Evolutionary conservation across 257 asterid genomes (phyloP), one percentile per base, ranked within the genome.

Genomic region (Plantago elongata): DNA sequence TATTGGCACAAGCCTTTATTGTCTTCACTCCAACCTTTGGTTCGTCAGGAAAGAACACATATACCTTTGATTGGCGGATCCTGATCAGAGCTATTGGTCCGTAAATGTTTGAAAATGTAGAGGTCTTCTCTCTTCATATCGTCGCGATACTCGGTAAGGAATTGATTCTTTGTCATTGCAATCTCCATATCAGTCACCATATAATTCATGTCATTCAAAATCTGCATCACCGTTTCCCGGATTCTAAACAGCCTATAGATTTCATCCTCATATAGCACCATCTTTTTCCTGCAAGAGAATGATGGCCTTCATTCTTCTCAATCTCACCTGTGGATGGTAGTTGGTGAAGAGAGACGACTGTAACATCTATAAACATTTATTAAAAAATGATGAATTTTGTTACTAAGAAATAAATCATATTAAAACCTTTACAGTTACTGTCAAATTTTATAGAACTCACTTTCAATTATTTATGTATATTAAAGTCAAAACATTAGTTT

Each of bases 91-190:
- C 61, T 67, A 68, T 65, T 73, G 46, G 40, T 72, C 63, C 93
- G 83, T 77, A 74, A 34, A 45, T 68, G 42, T 72, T 87, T 90
- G 16, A 61, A 68, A 15, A 87, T 65, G 63, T 72, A 74, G 1
- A 87, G 87, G 71, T 87, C 96, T 64, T 85, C 90, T 59, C 96
- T 80, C 80, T 85, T 85, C 89, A 85, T 81, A 51, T 72, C 85
- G 27, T 85, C 96, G 5, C 96, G 90, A 47, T 77, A 77, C 79
- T 82, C 79, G 63, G 65, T 61, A 45, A 69, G 11, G 62, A 82
- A 82, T 57, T 79, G 81, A 67, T 56, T 9, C 74, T 52, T 76
- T 1, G 88, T 34, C 85, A 82, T 72, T 0, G 74, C 77, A 47
- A 82, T 65, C 74, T 82, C 88, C 7, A 45, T 67, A 13, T 76